These are phyloP conservation scores for Podaxis mareebaensis DNA, from an alignment of 768 basidiomycete genomes.

Conservation along the genomic window DNA sequence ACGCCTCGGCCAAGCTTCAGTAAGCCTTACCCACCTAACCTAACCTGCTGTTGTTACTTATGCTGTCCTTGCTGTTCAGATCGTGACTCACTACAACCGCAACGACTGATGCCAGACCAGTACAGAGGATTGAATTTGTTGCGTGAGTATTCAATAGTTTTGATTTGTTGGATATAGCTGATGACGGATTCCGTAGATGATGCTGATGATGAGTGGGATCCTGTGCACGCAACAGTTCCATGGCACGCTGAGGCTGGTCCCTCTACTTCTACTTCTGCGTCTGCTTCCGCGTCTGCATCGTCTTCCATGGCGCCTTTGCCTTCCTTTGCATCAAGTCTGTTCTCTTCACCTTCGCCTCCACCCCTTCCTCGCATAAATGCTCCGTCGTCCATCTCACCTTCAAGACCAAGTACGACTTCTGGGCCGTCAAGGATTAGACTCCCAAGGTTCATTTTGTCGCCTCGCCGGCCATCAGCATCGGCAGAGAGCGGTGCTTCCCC, in stretches of 20 bases:
- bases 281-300: background rate
- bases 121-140: background rate
- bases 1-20: constrained; percentile 1
- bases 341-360: constrained; percentile 2
- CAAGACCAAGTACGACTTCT: background rate
- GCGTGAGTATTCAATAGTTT: background rate
- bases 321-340: constrained; percentile 8
- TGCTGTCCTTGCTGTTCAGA: background rate
- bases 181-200: background rate
- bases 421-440: background rate
- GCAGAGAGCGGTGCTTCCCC: background rate
- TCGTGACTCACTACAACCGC: background rate
- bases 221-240: background rate
- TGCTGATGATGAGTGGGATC: constrained; percentile 8
- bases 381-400: background rate
- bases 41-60: background rate
- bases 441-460: background rate
- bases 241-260: constrained; percentile 5
- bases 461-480: background rate
- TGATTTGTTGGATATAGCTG: background rate
- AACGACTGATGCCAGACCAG: background rate
- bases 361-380: background rate
- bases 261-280: background rate
- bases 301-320: background rate
- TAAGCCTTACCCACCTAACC: background rate